Evolutionary conservation across 139 green algal species (phyloP).

Genomic region (Chlorella vulgaris): DNA sequence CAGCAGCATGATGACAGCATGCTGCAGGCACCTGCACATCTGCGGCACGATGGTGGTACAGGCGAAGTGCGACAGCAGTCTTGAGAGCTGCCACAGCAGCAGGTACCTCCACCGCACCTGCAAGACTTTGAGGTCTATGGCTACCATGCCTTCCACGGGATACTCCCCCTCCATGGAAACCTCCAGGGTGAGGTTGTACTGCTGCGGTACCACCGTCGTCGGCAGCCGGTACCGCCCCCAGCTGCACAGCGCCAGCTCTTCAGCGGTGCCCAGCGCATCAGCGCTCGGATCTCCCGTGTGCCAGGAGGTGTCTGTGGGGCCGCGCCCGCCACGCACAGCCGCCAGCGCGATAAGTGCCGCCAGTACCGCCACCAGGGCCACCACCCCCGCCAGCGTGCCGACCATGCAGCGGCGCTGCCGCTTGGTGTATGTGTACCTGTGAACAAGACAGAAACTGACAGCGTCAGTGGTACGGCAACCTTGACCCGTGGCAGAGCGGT

Average conservation of each 20-base stretch:
- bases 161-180: constrained; percentile 44
- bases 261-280: neutral
- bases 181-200: constrained; percentile 64
- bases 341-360: constrained; percentile 19
- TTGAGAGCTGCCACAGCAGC: neutral
- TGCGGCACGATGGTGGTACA: neutral
- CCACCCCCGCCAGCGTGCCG: neutral
- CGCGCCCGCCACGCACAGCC: neutral
- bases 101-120: neutral
- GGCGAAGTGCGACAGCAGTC: neutral
- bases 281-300: neutral
- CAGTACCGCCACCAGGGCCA: constrained; percentile 10
- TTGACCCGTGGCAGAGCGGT: too few relatives aligned
- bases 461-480: too few relatives aligned
- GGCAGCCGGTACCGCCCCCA: constrained; percentile 61
- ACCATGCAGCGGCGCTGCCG: constrained; percentile 35
- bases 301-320: neutral
- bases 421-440: constrained; percentile 41
- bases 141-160: constrained; percentile 30
- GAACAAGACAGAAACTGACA: neutral
- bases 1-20: too few relatives aligned
- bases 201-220: constrained; percentile 22
- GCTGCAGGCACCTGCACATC: too few relatives aligned
- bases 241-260: constrained; percentile 37
- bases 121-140: constrained; percentile 46